Base-by-base conservation (phyloP, 2,329 filamentous ascomycete species). In the Ceratocystis destructans region DNA sequence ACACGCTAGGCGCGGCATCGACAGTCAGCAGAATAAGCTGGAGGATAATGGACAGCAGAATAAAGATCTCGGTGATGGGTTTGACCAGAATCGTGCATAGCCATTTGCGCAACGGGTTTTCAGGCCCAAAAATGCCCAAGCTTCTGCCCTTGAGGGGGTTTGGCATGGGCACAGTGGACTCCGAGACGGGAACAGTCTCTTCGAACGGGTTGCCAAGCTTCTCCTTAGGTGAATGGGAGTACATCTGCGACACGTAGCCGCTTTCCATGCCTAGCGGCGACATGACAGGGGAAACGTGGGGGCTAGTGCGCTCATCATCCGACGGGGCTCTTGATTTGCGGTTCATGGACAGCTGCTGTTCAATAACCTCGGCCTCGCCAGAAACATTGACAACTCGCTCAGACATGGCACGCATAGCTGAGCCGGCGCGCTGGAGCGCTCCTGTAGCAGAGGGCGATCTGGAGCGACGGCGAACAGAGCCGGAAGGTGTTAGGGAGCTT, bases 321-420 rank as follows among this genome's bases (percentile, higher is more conserved):
- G 75, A 82, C 70, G 77, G 79, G 71, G 77, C 86, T 70, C 74
- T 83, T 74, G 77, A 87, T 74, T 78, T 86, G 74, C 78, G 86
- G 78, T 79, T 77, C 61, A 84, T 80, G 53, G 84, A 81, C 28
- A 86, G 80, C 64, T 83, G 85, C 69, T 88, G 85, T 73, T 96
- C 90, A 17, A 92, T 80, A 22, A 89, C 78, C 71, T 96, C 90
- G 3, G 87, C 87, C 72, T 97, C 94, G 73, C 96, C 96, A 76
- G 91, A 96, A 71, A 99, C 83, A 73, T 97, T 97, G 72, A 99
- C 94, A 66, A 99, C 92, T 78, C 94, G 90, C 77, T 96, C 92
- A 41, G 95, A 97, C 85, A 99, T 96, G 69, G 85, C 85, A 70
- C 88, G 83, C 75, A 92, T 84, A 71, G 91, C 89, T 7, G 88